Conservation (phyloP, 495 filamentous ascomycete genomes). For the Tuber brumale region DNA sequence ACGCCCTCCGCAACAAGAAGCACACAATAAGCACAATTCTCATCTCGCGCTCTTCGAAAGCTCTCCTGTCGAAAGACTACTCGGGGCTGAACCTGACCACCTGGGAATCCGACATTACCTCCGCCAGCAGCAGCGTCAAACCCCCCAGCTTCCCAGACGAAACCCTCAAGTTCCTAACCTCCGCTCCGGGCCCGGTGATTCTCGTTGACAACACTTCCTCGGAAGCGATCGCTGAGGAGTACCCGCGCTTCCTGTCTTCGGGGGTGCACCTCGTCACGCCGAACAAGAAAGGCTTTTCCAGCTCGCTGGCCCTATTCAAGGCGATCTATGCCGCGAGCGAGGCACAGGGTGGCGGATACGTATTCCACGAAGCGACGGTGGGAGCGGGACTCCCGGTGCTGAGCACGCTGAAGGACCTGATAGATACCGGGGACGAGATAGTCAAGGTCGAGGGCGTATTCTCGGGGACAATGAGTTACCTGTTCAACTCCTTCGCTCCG, state of each 20-base stretch:
- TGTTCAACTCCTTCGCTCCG: slow-evolving; percentile 91
- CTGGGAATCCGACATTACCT: slow-evolving; percentile 50
- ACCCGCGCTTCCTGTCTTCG: slow-evolving; percentile 66
- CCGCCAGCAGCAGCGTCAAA: slow-evolving; percentile 51
- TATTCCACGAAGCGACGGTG: slow-evolving; percentile 90
- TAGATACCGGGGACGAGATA: slow-evolving; percentile 82
- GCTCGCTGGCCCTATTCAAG: slow-evolving; percentile 66
- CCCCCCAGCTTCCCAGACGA: slow-evolving; percentile 54
- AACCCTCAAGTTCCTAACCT: slow-evolving; percentile 62
- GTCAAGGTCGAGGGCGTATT: slow-evolving; percentile 91
- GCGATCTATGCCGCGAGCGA: slow-evolving; percentile 62
- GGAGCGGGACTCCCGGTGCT: slow-evolving; percentile 89
- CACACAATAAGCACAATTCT: slow-evolving; percentile 65
- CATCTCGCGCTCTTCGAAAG: slow-evolving; percentile 72
- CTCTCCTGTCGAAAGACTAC: slow-evolving; percentile 59
- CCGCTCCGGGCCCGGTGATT: slow-evolving; percentile 63
- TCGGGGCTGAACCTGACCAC: slow-evolving; percentile 51
- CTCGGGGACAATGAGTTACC: slow-evolving; percentile 89
- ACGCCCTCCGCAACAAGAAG: slow-evolving; percentile 50
- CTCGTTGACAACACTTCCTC: slow-evolving; percentile 93
- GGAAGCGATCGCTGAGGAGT: slow-evolving; percentile 66
- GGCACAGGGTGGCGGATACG: slow-evolving; percentile 54
- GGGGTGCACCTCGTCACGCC: slow-evolving; percentile 89
- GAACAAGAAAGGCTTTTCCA: slow-evolving; percentile 95
- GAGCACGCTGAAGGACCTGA: slow-evolving; percentile 79